Evolutionary conservation across 805 yeast genomes (phyloP).

Genomic region (Wickerhamomyces silvicola): DNA sequence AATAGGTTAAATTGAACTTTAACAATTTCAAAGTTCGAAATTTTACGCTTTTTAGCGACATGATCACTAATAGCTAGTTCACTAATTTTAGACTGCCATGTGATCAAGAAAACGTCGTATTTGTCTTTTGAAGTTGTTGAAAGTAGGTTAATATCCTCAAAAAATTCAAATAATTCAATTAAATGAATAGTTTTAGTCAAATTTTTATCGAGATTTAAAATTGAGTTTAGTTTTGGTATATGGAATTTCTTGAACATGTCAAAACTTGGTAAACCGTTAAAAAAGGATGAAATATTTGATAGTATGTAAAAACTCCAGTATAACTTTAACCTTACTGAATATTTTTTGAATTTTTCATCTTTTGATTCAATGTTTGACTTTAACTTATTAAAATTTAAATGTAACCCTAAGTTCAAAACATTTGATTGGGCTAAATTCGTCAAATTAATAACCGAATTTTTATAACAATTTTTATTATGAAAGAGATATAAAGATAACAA

Average conservation of each 20-base stretch:
- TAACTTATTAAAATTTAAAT: slow-evolving; percentile 18
- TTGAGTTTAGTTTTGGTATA: slow-evolving; percentile 30
- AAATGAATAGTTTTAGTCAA: slow-evolving; percentile 27
- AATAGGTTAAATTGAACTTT: slow-evolving; percentile 22
- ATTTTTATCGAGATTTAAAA: slow-evolving; percentile 28
- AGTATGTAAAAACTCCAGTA: slow-evolving; percentile 39
- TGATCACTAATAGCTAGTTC: slow-evolving; percentile 13
- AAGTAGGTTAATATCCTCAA: slow-evolving; percentile 16
- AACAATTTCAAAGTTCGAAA: slow-evolving; percentile 7
- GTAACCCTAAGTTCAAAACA: slow-evolving; percentile 22
- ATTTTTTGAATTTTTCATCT: slow-evolving; percentile 18
- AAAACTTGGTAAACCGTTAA: slow-evolving; percentile 20
- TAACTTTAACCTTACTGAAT: slow-evolving; percentile 29
- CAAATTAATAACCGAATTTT: slow-evolving; percentile 17
- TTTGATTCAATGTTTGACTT: slow-evolving; percentile 11
- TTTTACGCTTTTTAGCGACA: slow-evolving; percentile 12
- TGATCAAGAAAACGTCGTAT: neutral
- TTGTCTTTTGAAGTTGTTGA: no score
- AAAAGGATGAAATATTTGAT: slow-evolving; percentile 13
- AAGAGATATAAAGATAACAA: slow-evolving; percentile 20
- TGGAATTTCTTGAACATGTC: slow-evolving; percentile 17
- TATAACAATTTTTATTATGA: slow-evolving; percentile 22
- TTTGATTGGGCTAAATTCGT: slow-evolving; percentile 15
- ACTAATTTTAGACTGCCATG: slow-evolving; percentile 5
- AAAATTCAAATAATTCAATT: slow-evolving; percentile 24